A percentile compares a stretch with the other conserved stretches of the same genome.
These are phyloP conservation scores for Pyrenula massariospora DNA, from an alignment of 495 filamentous ascomycete genomes.

Conservation along the genomic window DNA sequence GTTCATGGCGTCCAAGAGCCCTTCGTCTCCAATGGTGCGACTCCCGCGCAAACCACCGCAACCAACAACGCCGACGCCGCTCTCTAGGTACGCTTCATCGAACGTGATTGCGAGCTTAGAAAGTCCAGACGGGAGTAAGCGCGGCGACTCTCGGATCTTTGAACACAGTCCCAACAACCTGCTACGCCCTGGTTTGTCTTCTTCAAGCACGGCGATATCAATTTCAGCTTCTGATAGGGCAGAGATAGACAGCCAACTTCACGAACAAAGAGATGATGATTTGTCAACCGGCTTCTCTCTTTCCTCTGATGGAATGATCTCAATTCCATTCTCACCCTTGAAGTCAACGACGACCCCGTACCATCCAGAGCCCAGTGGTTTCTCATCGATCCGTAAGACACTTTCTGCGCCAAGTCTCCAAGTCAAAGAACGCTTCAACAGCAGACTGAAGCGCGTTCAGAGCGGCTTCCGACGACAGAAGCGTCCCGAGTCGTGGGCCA, in stretches of 20 bases:
- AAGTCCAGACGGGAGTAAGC: neutral
- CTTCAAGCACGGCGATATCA: neutral
- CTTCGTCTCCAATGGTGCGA: neutral
- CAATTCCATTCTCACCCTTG: neutral
- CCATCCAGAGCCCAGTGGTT: neutral
- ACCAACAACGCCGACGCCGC: neutral
- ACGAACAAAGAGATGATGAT: neutral
- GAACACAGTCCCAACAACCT: neutral
- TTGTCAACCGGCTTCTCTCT: neutral
- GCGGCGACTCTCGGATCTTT: neutral
- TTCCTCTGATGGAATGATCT: neutral
- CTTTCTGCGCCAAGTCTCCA: neutral
- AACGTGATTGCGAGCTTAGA: neutral
- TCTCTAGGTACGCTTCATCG: neutral
- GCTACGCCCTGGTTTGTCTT: neutral
- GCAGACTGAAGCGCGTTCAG: neutral
- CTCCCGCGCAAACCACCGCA: neutral
- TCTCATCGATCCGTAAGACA: neutral
- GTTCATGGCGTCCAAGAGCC: neutral
- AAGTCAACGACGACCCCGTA: neutral
- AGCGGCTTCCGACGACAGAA: neutral
- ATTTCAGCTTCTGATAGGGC: neutral
- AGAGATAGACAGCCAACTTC: neutral
- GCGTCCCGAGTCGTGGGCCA: neutral
- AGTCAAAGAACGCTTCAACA: neutral